Evolutionary conservation across 2,329 filamentous ascomycete genomes (phyloP), one percentile per base, ranked within the genome.

Genomic region (Sporothrix humicola): DNA sequence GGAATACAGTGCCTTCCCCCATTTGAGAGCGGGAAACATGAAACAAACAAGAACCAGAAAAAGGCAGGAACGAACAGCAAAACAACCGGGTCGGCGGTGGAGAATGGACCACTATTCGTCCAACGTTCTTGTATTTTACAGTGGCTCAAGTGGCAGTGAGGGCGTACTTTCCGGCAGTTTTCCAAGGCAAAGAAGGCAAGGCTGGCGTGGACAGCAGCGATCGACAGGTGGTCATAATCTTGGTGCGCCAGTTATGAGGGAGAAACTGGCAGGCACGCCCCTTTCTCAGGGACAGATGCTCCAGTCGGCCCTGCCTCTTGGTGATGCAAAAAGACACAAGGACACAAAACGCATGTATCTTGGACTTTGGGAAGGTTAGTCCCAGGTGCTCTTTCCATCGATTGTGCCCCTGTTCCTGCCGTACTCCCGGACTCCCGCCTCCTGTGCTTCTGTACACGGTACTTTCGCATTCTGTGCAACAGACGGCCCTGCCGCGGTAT

Each of bases 181-280:
- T 56, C 59, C 50, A 72, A 72, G 52, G 71, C 58, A 46, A 46
- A 42, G n/a, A 68, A 72, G 52, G 71, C 58, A 46, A 46, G 61
- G n/a, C 61, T 65, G 37, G 61, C 37, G n/a, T 44, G 37, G 37
- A n/a, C 68, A 70, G 68, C 10, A 58, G 52, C 54, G 69, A 71
- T 71, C 69, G 69, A n/a, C 69, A 6, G 68, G 52, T 23, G 54
- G 54, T 71, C 69, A 15, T 56, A 71, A 71, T 71, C 54, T 71
- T 69, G 26, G 31, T 26, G 42, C 13, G 46, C 65, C 65, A 52
- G 65, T 50, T 37, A 23, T 23, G 65, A 68, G 65, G 46, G 37
- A 65, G 31, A 12, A 44, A 23, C 7, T 26, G 54, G 20, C 42
- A 66, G 20, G 61, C n/a, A 44, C 61, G 42, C 15, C 26, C 66